Evolutionary conservation across 108 stramenopile genomes (phyloP).

Genomic region (Cylindrotheca fusiformis): DNA sequence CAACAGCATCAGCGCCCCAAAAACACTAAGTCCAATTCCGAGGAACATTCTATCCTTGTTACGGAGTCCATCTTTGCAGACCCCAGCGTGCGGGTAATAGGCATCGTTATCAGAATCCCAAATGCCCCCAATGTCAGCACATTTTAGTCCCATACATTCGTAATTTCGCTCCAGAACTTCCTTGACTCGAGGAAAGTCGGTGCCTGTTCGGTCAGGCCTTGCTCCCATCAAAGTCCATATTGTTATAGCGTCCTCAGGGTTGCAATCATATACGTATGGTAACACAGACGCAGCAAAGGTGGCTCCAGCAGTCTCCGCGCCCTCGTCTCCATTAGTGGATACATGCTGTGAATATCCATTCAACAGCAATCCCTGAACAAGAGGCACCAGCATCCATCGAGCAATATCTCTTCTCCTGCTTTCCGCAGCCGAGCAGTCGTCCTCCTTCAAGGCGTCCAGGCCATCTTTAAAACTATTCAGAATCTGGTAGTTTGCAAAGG

Average conservation of each 20-base stretch:
- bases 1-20: neutral
- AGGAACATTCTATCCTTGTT: neutral
- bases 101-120: constrained; percentile 18
- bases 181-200: constrained; percentile 46
- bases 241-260: constrained; percentile 37
- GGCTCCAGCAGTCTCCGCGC: constrained; percentile 60
- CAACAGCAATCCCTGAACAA: constrained; percentile 63
- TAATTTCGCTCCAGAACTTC: constrained; percentile 66
- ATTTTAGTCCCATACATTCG: constrained; percentile 46
- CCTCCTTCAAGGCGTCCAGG: constrained; percentile 30
- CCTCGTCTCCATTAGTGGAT: constrained; percentile 31
- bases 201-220: constrained; percentile 13
- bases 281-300: constrained; percentile 64
- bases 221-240: constrained; percentile 54
- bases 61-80: neutral
- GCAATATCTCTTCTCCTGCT: constrained; percentile 46
- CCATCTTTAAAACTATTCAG: constrained; percentile 49
- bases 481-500: constrained; percentile 52
- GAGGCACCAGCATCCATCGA: constrained; percentile 59
- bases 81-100: constrained; percentile 11
- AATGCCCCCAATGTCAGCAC: constrained; percentile 61
- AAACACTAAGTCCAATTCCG: neutral
- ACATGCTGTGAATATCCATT: constrained; percentile 37
- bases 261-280: constrained; percentile 50
- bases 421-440: constrained; percentile 45